Conservation (phyloP, 169 alveolate genomes). For the Plasmodium fragile region DNA sequence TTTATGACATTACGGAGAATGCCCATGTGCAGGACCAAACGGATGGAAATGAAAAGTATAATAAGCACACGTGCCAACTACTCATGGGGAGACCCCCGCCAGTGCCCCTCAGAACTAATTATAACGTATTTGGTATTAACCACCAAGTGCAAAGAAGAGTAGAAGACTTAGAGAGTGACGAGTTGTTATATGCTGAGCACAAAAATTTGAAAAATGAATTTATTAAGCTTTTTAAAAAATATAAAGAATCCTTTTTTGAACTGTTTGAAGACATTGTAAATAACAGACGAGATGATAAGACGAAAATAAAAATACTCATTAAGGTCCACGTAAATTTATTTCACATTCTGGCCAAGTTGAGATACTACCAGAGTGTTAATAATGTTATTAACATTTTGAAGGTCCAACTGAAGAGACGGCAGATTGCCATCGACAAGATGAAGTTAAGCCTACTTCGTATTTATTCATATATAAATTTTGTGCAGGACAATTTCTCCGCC, state of each 20-base stretch:
- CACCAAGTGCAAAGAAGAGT: slow-evolving; percentile 63
- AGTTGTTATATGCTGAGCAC: slow-evolving; percentile 45
- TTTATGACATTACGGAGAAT: slow-evolving; percentile 29
- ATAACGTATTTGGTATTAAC: slow-evolving; percentile 78
- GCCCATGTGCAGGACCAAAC: background rate
- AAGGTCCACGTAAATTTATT: slow-evolving; percentile 80
- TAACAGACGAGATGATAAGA: slow-evolving; percentile 24
- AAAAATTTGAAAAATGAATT: slow-evolving; percentile 78
- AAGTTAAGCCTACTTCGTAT: slow-evolving; percentile 77
- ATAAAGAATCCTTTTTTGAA: slow-evolving; percentile 78
- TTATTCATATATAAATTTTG: slow-evolving; percentile 28
- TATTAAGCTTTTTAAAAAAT: slow-evolving; percentile 77
- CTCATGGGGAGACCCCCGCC: slow-evolving; percentile 80
- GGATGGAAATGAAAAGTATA: background rate
- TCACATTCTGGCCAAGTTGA: slow-evolving; percentile 78
- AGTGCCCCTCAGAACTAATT: slow-evolving; percentile 70
- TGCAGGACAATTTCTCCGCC: slow-evolving; percentile 57
- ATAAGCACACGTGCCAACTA: slow-evolving; percentile 13
- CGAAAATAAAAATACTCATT: slow-evolving; percentile 1
- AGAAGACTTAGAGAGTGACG: slow-evolving; percentile 83
- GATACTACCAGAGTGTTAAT: slow-evolving; percentile 77
- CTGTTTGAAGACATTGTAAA: slow-evolving; percentile 56
- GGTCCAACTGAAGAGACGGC: slow-evolving; percentile 81
- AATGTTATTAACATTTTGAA: slow-evolving; percentile 78
- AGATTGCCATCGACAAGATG: slow-evolving; percentile 83